Base-by-base conservation (phyloP, 176 grass and related monocot species). In the Tillandsia fasciculata region DNA sequence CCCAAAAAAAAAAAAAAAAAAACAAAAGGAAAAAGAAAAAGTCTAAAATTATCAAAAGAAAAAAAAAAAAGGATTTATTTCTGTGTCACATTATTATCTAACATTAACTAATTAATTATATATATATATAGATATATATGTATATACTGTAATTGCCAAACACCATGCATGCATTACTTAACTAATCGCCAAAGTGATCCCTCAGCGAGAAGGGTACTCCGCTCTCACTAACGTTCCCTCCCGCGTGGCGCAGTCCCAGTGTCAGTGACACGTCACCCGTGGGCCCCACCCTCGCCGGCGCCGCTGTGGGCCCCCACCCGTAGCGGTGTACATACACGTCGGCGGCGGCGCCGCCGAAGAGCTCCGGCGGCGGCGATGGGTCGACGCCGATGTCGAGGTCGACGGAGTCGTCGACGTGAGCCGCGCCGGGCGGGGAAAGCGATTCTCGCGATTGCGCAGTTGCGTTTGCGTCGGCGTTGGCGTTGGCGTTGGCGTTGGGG, bases 201-300 rank as follows among this genome's bases (percentile, higher is more conserved):
- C 95, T 87, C 53, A 99, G 79, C 5, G 95, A 85, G 85, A 94
- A 92, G n/a, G 87, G 71, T 68, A 82, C 78, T 71, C 78, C 88
- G 64, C 82, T 79, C 54, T 86, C 86, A 27, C 80, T 80, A 67
- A 73, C 81, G 59, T 83, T 83, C 3, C 82, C 82, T 26, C 85
- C 89, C 3, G 87, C 84, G 65, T 99, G 95, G 73, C 88, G 95
- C 29, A 99, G 78, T 15, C 95, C 95, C 24, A 99, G 84, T 12
- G 95, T 99, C 27, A 99, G 82, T 3, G 95, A 99, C 64, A 99
- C 90, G 65, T 99, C 90, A 51, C 95, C 82, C 2, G 89, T 83
- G 68, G 89, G 90, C 65, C 95, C 78, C 85, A 90, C 53, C 69
- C 86, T 74, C 7, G 3, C 15, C 12, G 53, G 81, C 64, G 1